A percentile compares a stretch with the other conserved stretches of the same genome.
Conservation (phyloP, 1,139 yeast genomes). For the Geotrichum carabidarum region DNA sequence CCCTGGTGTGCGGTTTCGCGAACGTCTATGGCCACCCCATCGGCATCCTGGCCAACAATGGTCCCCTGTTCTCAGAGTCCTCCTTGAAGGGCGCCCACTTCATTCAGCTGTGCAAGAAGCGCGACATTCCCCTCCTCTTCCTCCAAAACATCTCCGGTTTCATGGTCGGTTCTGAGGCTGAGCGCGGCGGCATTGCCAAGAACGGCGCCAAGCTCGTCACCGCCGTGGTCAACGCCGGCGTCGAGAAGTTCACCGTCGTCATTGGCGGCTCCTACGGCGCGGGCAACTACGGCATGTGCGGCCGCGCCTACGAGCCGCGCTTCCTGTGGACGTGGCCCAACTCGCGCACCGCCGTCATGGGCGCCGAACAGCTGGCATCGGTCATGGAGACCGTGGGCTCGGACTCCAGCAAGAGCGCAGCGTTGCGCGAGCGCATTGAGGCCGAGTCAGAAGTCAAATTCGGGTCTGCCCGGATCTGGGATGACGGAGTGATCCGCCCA, state of each 20-base stretch:
- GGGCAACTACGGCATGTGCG: constrained; percentile 40
- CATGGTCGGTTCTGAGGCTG: constrained; percentile 39
- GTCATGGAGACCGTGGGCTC: constrained; percentile 37
- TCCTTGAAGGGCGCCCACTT: constrained; percentile 38
- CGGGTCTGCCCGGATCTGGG: constrained; percentile 37
- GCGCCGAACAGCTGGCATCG: constrained; percentile 37
- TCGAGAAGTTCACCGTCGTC: constrained; percentile 35
- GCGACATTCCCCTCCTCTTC: constrained; percentile 36
- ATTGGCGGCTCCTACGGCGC: constrained; percentile 39
- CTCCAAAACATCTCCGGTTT: constrained; percentile 38
- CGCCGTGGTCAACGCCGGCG: constrained; percentile 37
- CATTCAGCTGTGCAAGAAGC: constrained; percentile 36
- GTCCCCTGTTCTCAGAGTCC: constrained; percentile 36
- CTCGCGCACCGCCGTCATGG: constrained; percentile 38
- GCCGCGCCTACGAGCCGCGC: constrained; percentile 37
- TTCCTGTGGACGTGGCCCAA: constrained; percentile 39
- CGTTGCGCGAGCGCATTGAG: constrained; percentile 33
- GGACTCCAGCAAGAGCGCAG: constrained; percentile 26
- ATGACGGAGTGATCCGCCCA: constrained; percentile 37
- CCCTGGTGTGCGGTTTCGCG: constrained; percentile 36
- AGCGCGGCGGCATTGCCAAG: constrained; percentile 38
- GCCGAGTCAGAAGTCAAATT: constrained; percentile 32
- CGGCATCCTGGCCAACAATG: constrained; percentile 38
- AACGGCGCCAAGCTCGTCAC: constrained; percentile 38
- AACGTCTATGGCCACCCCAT: constrained; percentile 35